A percentile compares a stretch with the other conserved stretches of the same genome.
Conservation (phyloP, 2,329 filamentous ascomycete genomes). For the Myotisia sp. region DNA sequence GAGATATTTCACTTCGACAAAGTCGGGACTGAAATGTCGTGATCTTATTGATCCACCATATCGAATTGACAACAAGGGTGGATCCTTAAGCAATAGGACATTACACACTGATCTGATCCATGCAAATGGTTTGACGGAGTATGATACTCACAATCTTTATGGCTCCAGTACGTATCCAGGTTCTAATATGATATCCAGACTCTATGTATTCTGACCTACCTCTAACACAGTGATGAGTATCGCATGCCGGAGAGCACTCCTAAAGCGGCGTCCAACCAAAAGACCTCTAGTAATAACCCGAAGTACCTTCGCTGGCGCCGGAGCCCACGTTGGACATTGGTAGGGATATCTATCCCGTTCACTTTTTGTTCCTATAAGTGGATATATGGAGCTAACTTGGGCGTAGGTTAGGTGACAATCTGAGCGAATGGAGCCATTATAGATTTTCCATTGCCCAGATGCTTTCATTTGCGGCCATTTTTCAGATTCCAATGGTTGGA, state of each 20-base stretch:
- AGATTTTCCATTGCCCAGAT: slow-evolving; percentile 44
- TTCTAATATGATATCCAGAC: not conserved
- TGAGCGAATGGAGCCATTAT: slow-evolving; percentile 45
- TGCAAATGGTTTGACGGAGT: slow-evolving; percentile 47
- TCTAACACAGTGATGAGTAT: slow-evolving; percentile 44
- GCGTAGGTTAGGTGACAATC: slow-evolving; percentile 45
- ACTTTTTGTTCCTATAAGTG: not conserved
- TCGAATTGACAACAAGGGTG: slow-evolving; percentile 44
- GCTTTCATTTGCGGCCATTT: slow-evolving; percentile 49
- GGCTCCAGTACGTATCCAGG: slow-evolving; percentile 35
- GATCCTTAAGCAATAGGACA: slow-evolving; percentile 36
- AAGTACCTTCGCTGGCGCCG: slow-evolving; percentile 55
- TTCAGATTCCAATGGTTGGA: slow-evolving; percentile 54
- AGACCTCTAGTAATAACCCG: slow-evolving; percentile 56
- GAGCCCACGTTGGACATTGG: slow-evolving; percentile 39
- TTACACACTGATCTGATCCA: slow-evolving; percentile 49
- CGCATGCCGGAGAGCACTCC: slow-evolving; percentile 47
- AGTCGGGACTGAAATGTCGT: slow-evolving; percentile 44
- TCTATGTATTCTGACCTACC: slow-evolving; percentile 6
- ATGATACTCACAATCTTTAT: slow-evolving; percentile 58
- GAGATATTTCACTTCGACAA: slow-evolving; percentile 19
- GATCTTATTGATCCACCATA: slow-evolving; percentile 49
- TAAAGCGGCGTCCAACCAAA: slow-evolving; percentile 41
- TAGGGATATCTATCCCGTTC: not conserved
- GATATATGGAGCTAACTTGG: not conserved